Base-by-base conservation (phyloP, 805 yeast genomes). In the Barnettozyma vustinii region DNA sequence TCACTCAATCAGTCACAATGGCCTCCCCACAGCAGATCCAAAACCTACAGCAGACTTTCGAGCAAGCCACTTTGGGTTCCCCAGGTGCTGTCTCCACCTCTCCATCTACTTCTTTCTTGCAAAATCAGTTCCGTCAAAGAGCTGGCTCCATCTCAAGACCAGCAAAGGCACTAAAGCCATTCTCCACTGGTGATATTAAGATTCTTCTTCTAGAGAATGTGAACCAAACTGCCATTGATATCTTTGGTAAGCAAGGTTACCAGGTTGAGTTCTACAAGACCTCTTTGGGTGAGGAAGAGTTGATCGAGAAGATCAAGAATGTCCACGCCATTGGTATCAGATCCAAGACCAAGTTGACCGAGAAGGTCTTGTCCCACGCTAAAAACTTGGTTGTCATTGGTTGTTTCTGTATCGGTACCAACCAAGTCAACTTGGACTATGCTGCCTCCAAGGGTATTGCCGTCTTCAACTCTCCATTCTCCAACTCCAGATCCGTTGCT, bases 341-440 rank as follows among this genome's bases (percentile, higher is more conserved):
- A 75, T 94, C 98, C 52, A 94, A 94, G 76, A 94, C 99, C 45
- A 87, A 83, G 69, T 76, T 94, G 64, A 87, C 90, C 37, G 84
- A 80, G 57, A 81, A 81, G 46, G 82, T 94, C 26, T 75, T 94
- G 60, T 75, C 80, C 55, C 87, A 87, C 60, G 99, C 99, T 50
- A 85, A 83, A 67, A 88, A 92, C 74, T 77, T 94, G 69, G 87
- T 87, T 25, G 91, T 81, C 30, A 75, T 94, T 69, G 99, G 99
- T 50, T 94, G 99, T 75, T 94, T 94, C 86, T 94, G 99, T 78
- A 94, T 94, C 59, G 99, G 99, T 63, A 94, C 98, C 53, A 94
- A 94, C 74, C 99, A 94, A 74, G 99, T 94, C 48, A 95, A 94
- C 68, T 77, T 91, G 55, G 87, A 87, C 58, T 87, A 66, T 61